Evolutionary conservation across 371 early-diverging fungal genomes (phyloP).

Genomic region (Mortierella sp.): DNA sequence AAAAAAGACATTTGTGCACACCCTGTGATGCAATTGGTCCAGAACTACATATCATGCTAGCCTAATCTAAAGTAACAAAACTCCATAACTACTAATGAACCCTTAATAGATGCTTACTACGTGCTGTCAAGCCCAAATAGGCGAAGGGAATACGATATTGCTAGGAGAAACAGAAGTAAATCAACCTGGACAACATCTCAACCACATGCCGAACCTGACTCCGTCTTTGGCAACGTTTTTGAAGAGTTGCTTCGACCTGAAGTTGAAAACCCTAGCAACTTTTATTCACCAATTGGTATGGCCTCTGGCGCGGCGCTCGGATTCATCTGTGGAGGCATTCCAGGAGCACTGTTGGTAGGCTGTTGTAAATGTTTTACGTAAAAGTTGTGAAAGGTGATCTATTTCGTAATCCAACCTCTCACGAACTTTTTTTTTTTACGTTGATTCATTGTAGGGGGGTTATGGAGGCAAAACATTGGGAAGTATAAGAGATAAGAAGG

Average conservation of each 20-base stretch:
- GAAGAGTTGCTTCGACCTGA: conserved; percentile 70
- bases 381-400: too few species aligned
- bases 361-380: too few species aligned
- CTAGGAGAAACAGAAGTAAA: conserved; percentile 25
- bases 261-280: conserved; percentile 53
- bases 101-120: conserved; percentile 66
- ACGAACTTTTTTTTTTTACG: conserved; percentile 11
- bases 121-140: conserved; percentile 61
- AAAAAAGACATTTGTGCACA: neutral
- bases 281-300: conserved; percentile 64
- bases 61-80: neutral
- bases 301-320: conserved; percentile 67
- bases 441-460: conserved; percentile 50
- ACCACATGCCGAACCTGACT: conserved; percentile 57
- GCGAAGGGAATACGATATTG: conserved; percentile 63
- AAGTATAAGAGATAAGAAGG: conserved; percentile 64
- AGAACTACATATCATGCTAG: too few species aligned
- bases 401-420: too few species aligned
- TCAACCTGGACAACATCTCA: conserved; percentile 13
- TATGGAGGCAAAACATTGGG: conserved; percentile 66
- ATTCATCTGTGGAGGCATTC: conserved; percentile 71
- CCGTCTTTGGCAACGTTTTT: conserved; percentile 70
- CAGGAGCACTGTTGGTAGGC: conserved; percentile 62
- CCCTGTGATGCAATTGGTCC: too few species aligned
- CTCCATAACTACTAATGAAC: neutral